A percentile compares a stretch with the other conserved stretches of the same genome.
Conservation (phyloP, 805 yeast species). For the Candida nonsorbophila region DNA sequence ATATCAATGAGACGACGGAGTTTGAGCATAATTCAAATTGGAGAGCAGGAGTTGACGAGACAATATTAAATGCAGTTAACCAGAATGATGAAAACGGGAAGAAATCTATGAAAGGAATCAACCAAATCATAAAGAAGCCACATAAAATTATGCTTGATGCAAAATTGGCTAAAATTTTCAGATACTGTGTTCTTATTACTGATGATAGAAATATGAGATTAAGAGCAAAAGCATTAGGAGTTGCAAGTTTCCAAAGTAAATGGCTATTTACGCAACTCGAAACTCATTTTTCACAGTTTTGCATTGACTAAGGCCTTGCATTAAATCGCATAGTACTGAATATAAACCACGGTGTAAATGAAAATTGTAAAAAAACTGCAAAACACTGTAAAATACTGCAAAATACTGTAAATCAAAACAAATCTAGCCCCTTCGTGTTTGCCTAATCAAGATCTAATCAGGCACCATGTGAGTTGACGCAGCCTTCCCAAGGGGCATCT, state of each 20-base stretch:
- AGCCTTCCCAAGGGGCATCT: too few species aligned
- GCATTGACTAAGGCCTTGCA: slow-evolving; percentile 45
- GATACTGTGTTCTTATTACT: slow-evolving; percentile 60
- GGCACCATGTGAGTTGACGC: too few species aligned
- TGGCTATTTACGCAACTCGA: slow-evolving; percentile 57
- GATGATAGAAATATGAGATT: slow-evolving; percentile 72
- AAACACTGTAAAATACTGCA: too few species aligned
- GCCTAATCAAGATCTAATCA: too few species aligned
- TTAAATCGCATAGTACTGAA: too few species aligned
- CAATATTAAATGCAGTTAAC: slow-evolving; percentile 49
- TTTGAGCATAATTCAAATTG: slow-evolving; percentile 69
- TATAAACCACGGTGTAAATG: not conserved
- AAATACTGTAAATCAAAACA: too few species aligned
- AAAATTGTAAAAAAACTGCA: too few species aligned
- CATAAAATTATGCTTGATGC: slow-evolving; percentile 17
- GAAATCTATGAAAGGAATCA: slow-evolving; percentile 36
- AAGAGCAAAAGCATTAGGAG: slow-evolving; percentile 55
- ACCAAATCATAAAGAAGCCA: slow-evolving; percentile 7
- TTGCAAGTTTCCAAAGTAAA: slow-evolving; percentile 50
- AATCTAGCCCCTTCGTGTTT: too few species aligned
- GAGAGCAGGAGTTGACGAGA: slow-evolving; percentile 69
- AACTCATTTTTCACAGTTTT: slow-evolving; percentile 40
- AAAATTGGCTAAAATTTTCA: slow-evolving; percentile 40
- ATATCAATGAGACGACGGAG: slow-evolving; percentile 67
- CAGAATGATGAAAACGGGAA: slow-evolving; percentile 38